These are phyloP conservation scores for Malbranchea cinnamomea DNA, from an alignment of 2,329 filamentous ascomycete genomes.

Conservation along the genomic window DNA sequence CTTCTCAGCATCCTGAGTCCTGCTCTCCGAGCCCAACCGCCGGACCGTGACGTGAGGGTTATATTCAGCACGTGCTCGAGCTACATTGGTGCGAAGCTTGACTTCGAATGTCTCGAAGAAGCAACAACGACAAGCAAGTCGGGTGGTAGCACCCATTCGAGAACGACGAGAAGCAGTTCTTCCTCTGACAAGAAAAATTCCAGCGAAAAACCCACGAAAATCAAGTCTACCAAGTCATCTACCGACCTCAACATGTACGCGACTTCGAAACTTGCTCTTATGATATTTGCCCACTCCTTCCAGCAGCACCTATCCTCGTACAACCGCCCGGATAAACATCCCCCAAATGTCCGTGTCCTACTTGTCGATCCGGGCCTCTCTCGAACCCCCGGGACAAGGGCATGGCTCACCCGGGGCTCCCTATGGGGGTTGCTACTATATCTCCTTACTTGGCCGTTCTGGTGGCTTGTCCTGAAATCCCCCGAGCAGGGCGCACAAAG, in stretches of 20 bases:
- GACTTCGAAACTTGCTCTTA: constrained; percentile 61
- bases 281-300: constrained; percentile 77
- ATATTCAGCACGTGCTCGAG: constrained; percentile 76
- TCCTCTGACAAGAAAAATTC: neutral
- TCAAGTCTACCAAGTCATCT: constrained; percentile 10
- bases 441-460: constrained; percentile 59
- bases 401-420: constrained; percentile 75
- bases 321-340: constrained; percentile 64
- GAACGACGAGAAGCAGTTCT: no score
- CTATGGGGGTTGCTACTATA: constrained; percentile 68
- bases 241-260: constrained; percentile 34
- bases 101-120: constrained; percentile 21
- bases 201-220: constrained; percentile 4
- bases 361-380: constrained; percentile 76
- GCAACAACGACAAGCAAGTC: no score
- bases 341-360: constrained; percentile 68
- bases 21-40: constrained; percentile 75
- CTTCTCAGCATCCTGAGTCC: constrained; percentile 81
- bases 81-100: constrained; percentile 64
- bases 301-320: constrained; percentile 84
- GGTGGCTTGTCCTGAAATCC: constrained; percentile 81
- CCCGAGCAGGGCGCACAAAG: constrained; percentile 72
- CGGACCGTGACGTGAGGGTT: constrained; percentile 83
- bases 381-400: constrained; percentile 72
- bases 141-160: no score